A percentile compares a stretch with the other conserved stretches of the same genome.
Conservation (phyloP, 352 stramenopile genomes). For the Blastocystis sp. region DNA sequence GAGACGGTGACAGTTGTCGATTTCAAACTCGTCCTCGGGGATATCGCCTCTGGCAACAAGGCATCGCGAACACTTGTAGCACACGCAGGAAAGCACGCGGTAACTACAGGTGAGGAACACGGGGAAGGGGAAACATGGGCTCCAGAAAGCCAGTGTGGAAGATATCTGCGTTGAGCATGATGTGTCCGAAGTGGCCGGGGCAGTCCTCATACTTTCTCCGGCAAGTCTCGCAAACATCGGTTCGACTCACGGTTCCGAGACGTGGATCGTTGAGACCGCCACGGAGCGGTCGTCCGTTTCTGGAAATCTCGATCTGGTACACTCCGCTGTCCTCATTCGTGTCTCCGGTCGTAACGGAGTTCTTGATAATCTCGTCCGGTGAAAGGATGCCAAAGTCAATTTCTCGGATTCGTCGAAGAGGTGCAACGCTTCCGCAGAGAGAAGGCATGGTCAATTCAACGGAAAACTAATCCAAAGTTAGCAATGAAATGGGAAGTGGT, state of each 20-base stretch:
- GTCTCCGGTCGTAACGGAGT: conserved; percentile 43
- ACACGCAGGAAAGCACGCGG: conserved; percentile 77
- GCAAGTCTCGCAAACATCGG: conserved; percentile 77
- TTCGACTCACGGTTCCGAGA: conserved; percentile 83
- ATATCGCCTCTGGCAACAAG: conserved; percentile 47
- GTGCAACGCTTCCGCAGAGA: conserved; percentile 44
- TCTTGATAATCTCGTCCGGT: conserved; percentile 48
- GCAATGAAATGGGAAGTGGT: not conserved
- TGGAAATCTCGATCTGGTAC: conserved; percentile 41
- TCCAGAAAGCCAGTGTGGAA: conserved; percentile 55
- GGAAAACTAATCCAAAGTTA: not conserved
- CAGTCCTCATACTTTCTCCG: conserved; percentile 87
- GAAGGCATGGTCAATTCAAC: conserved; percentile 10
- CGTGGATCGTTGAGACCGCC: conserved; percentile 92
- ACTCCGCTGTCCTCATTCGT: conserved; percentile 42
- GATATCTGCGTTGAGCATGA: conserved; percentile 68
- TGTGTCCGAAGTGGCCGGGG: conserved; percentile 96
- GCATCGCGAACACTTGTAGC: conserved; percentile 81
- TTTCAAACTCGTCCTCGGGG: conserved; percentile 70
- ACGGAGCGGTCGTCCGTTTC: conserved; percentile 86
- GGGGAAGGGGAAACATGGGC: not conserved
- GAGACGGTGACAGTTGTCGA: conserved; percentile 67
- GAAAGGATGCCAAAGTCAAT: conserved; percentile 56
- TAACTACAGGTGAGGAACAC: conserved; percentile 21
- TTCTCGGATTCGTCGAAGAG: conserved; percentile 39